Conservation (phyloP, 352 stramenopile species). For the Phytophthora sansomeana region DNA sequence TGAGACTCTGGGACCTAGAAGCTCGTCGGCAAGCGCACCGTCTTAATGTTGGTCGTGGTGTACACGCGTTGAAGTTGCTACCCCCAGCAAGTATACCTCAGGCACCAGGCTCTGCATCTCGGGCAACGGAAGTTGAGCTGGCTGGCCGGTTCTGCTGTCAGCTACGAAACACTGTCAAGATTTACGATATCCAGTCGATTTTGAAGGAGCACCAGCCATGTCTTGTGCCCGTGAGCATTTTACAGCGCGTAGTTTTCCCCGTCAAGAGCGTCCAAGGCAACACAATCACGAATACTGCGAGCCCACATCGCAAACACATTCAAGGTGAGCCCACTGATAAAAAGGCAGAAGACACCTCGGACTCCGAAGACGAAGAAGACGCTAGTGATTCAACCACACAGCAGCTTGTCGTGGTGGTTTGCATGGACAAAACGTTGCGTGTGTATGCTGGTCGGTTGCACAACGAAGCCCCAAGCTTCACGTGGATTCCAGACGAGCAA, state of each 20-base stretch:
- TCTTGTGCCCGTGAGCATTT: conserved; percentile 61
- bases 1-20: conserved; percentile 77
- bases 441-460: conserved; percentile 57
- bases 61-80: conserved; percentile 60
- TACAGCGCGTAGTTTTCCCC: conserved; percentile 58
- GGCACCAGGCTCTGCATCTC: background rate
- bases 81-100: conserved; percentile 18
- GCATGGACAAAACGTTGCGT: conserved; percentile 73
- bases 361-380: conserved; percentile 28
- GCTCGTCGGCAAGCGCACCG: conserved; percentile 68
- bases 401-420: conserved; percentile 67
- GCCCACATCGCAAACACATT: background rate
- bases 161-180: conserved; percentile 57
- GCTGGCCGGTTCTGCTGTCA: conserved; percentile 69
- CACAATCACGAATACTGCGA: background rate
- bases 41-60: conserved; percentile 54
- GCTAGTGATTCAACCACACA: conserved; percentile 10
- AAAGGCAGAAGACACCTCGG: conserved; percentile 11
- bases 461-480: conserved; percentile 68
- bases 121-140: conserved; percentile 25
- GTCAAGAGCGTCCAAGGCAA: background rate
- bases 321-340: conserved; percentile 14
- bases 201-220: conserved; percentile 73
- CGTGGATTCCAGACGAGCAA: conserved; percentile 77
- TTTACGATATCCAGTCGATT: conserved; percentile 73